Evolutionary conservation across 139 green algal genomes (phyloP).

Genomic region (Chlorella sp.): DNA sequence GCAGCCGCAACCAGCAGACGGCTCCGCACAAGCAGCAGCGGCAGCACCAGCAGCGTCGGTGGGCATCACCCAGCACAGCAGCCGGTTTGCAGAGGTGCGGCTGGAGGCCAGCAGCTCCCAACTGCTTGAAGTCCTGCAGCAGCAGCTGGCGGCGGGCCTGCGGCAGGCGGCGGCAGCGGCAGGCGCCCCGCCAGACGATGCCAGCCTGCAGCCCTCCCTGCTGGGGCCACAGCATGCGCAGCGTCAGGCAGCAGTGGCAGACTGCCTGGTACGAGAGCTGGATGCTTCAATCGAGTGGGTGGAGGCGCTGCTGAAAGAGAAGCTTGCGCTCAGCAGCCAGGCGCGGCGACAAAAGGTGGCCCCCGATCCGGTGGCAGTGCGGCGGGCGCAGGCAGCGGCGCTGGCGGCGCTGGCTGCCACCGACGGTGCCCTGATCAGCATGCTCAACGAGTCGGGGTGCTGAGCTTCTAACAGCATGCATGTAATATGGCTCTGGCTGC

Average conservation of each 20-base stretch:
- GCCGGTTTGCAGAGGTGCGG: conserved; percentile 6
- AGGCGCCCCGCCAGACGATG: neutral
- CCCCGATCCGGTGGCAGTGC: neutral
- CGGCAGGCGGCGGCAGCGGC: neutral
- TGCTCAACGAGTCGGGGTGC: neutral
- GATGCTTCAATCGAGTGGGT: conserved; percentile 26
- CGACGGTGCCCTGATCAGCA: neutral
- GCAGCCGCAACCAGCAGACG: neutral
- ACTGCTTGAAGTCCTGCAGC: neutral
- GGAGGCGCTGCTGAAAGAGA: conserved; percentile 30
- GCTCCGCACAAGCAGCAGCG: neutral
- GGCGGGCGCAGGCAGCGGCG: neutral
- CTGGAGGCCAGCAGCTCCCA: neutral
- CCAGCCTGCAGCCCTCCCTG: neutral
- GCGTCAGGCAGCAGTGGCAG: neutral
- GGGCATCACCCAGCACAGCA: conserved; percentile 13
- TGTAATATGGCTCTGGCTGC: no score
- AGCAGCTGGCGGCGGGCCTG: neutral
- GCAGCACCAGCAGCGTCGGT: neutral
- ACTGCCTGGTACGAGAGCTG: conserved; percentile 2
- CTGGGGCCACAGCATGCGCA: conserved; percentile 4
- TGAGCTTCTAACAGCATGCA: no score
- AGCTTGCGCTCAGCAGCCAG: conserved; percentile 8
- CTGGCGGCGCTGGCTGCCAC: conserved; percentile 17
- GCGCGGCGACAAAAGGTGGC: neutral